phyloP scores from a whole-genome alignment of 2,329 filamentous ascomycete genomes.

The Colletotrichum tropicicola region DNA sequence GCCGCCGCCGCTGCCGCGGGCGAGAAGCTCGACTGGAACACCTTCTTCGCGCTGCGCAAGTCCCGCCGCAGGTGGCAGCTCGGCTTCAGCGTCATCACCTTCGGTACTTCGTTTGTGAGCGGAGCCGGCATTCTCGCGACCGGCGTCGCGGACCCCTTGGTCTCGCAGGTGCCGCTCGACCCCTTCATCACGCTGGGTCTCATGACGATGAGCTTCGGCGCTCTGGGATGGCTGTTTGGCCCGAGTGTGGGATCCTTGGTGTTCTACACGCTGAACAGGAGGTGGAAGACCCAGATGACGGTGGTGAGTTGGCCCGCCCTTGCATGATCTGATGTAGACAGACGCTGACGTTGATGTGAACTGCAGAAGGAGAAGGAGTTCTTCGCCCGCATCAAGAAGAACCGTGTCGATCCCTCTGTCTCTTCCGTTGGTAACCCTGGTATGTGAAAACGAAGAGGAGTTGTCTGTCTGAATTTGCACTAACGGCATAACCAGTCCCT shows the following conservation, averaged over 20 bases:
- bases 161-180: constrained; percentile 82
- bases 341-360: constrained; percentile 8
- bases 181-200: constrained; percentile 87
- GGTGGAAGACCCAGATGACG: constrained; percentile 76
- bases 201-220: constrained; percentile 78
- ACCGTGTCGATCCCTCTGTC: constrained; percentile 88
- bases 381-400: constrained; percentile 89
- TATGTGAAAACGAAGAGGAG: no score
- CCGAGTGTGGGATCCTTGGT: constrained; percentile 82
- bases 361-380: constrained; percentile 90
- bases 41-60: constrained; percentile 90
- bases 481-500: constrained; percentile 64
- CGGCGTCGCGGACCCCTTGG: constrained; percentile 75
- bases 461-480: neutral
- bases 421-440: constrained; percentile 90
- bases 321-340: neutral
- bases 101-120: constrained; percentile 66
- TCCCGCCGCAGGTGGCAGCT: constrained; percentile 86
- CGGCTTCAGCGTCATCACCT: constrained; percentile 75
- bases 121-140: constrained; percentile 75
- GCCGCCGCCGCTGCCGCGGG: constrained; percentile 26
- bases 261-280: constrained; percentile 80
- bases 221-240: constrained; percentile 88
- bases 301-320: constrained; percentile 56
- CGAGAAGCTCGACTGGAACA: constrained; percentile 81